phyloP scores from a whole-genome alignment of 768 basidiomycete genomes.

The Lactarius hengduanensis region DNA sequence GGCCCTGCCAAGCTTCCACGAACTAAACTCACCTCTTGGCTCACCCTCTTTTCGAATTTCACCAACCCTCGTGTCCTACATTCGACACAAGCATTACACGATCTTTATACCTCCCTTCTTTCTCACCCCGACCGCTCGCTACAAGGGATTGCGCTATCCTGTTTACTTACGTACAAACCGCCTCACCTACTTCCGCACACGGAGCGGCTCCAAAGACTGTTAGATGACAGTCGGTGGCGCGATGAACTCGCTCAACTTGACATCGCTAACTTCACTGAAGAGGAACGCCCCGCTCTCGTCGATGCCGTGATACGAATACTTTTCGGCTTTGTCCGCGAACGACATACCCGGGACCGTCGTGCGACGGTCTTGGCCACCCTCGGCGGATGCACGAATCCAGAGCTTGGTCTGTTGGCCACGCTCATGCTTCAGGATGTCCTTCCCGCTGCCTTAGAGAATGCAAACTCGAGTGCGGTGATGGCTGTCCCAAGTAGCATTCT shows the following conservation, averaged over 20 bases:
- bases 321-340: slow-evolving; percentile 87
- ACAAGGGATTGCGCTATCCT: slow-evolving; percentile 72
- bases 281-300: slow-evolving; percentile 64
- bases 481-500: slow-evolving; percentile 39
- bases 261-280: slow-evolving; percentile 51
- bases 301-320: slow-evolving; percentile 71
- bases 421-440: slow-evolving; percentile 80
- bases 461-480: slow-evolving; percentile 31
- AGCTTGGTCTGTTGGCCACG: slow-evolving; percentile 75
- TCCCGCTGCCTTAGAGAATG: slow-evolving; percentile 17
- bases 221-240: slow-evolving; percentile 88
- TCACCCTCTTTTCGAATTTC: slow-evolving; percentile 86
- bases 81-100: slow-evolving; percentile 59
- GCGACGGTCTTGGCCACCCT: slow-evolving; percentile 74
- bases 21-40: slow-evolving; percentile 68
- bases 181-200: slow-evolving; percentile 53
- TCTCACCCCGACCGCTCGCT: slow-evolving; percentile 81
- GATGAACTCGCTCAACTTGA: slow-evolving; percentile 79
- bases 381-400: slow-evolving; percentile 65
- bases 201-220: slow-evolving; percentile 62
- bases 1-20: slow-evolving; percentile 48
- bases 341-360: slow-evolving; percentile 63
- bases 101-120: slow-evolving; percentile 70
- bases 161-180: slow-evolving; percentile 79
- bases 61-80: slow-evolving; percentile 88